These are phyloP conservation scores for Suhomyces kunorum DNA, from an alignment of 1,139 yeast species.

Conservation along the genomic window DNA sequence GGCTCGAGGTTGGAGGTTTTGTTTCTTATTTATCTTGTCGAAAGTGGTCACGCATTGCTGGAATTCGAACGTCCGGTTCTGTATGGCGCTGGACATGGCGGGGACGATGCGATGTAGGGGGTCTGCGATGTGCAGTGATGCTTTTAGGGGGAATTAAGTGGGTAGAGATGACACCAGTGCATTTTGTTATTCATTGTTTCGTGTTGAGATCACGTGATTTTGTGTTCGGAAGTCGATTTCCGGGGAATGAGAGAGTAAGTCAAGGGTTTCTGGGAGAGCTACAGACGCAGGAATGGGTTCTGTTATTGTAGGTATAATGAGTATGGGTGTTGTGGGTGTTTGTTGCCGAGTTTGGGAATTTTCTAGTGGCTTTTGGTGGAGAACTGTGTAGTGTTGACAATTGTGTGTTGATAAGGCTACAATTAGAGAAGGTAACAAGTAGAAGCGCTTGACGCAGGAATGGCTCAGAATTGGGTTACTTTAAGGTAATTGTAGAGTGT, in stretches of 20 bases:
- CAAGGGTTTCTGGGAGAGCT: background rate
- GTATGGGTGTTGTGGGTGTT: too few species aligned
- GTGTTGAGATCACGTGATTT: slow-evolving; percentile 4
- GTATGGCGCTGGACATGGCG: slow-evolving; percentile 42
- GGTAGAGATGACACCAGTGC: slow-evolving; percentile 3
- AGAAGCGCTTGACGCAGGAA: too few species aligned
- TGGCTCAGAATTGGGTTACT: too few species aligned
- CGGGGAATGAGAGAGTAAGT: background rate
- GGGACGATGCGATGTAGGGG: background rate
- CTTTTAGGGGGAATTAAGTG: background rate
- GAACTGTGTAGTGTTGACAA: too few species aligned
- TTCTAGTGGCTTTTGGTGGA: too few species aligned
- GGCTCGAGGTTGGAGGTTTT: slow-evolving; percentile 18
- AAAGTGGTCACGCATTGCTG: slow-evolving; percentile 78
- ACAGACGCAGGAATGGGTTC: background rate
- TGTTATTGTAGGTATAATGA: too few species aligned
- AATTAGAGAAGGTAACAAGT: too few species aligned
- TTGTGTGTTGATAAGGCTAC: too few species aligned
- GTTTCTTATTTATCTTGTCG: slow-evolving; percentile 56
- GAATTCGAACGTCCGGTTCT: slow-evolving; percentile 83
- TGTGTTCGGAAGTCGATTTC: background rate
- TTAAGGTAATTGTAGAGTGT: too few species aligned
- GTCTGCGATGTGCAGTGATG: background rate
- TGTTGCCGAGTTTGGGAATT: too few species aligned
- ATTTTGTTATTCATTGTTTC: slow-evolving; percentile 1